Evolutionary conservation across 1,139 yeast species (phyloP).

Genomic region (Saccharomyces pastorianus): DNA sequence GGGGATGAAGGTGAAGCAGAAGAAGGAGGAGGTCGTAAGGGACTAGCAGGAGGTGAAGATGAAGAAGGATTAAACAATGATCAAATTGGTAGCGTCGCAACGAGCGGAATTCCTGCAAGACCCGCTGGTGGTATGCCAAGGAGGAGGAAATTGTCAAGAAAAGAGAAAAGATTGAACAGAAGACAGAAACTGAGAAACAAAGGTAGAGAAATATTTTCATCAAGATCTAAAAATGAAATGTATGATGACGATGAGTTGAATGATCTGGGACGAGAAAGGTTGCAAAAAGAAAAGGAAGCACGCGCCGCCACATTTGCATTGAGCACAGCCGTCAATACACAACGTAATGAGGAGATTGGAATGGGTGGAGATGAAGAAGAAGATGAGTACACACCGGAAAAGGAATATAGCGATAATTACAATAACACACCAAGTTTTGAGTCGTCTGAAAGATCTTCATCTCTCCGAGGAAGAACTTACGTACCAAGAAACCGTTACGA

Average conservation of each 20-base stretch:
- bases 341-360: slow-evolving; percentile 1
- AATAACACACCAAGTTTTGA: slow-evolving; percentile 7
- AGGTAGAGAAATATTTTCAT: slow-evolving; percentile 20
- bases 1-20: slow-evolving; percentile 7
- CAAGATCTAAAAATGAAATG: slow-evolving; percentile 18
- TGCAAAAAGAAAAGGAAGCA: slow-evolving; percentile 35
- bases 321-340: slow-evolving; percentile 14
- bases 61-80: background rate
- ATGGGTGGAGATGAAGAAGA: slow-evolving; percentile 9
- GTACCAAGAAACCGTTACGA: slow-evolving; percentile 1
- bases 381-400: slow-evolving; percentile 7
- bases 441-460: background rate
- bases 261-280: slow-evolving; percentile 30
- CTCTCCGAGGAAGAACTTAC: background rate
- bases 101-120: slow-evolving; percentile 60
- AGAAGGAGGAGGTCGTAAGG: background rate
- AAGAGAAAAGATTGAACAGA: slow-evolving; percentile 35
- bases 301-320: slow-evolving; percentile 37
- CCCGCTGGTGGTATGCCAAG: slow-evolving; percentile 76
- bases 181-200: slow-evolving; percentile 24
- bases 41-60: slow-evolving; percentile 3
- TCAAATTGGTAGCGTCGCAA: slow-evolving; percentile 39
- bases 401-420: slow-evolving; percentile 1
- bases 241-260: slow-evolving; percentile 28
- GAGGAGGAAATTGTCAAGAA: slow-evolving; percentile 31